These are phyloP conservation scores for Populus tomentosa DNA, from an alignment of 441 rosid species.

Conservation along the genomic window DNA sequence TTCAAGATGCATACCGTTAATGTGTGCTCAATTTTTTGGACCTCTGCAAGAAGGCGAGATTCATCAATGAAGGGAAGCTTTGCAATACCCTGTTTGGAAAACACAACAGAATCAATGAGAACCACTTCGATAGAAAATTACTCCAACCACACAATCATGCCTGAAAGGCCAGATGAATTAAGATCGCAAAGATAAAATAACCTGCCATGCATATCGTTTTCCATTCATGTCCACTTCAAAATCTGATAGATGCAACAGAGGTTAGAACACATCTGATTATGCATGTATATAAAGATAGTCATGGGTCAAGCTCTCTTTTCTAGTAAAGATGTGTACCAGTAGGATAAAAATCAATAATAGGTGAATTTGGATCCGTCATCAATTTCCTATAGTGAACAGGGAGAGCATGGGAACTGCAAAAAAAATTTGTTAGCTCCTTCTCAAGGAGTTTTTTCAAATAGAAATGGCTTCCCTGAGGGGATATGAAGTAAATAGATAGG, in stretches of 20 bases:
- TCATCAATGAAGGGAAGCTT: slow-evolving; percentile 93
- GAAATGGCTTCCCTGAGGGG: neutral
- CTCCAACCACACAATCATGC: neutral
- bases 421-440: slow-evolving; percentile 21
- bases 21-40: slow-evolving; percentile 54
- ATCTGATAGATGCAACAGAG: slow-evolving; percentile 41
- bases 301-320: neutral
- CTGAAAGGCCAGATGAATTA: slow-evolving; percentile 3
- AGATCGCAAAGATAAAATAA: slow-evolving; percentile 24
- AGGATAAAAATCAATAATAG: slow-evolving; percentile 88
- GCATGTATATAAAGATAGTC: slow-evolving; percentile 10
- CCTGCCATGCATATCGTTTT: slow-evolving; percentile 94
- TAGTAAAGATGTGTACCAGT: slow-evolving; percentile 43
- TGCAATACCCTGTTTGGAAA: slow-evolving; percentile 63
- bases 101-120: slow-evolving; percentile 15
- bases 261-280: slow-evolving; percentile 17
- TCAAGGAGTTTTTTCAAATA: neutral
- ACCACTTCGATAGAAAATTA: neutral
- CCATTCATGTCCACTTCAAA: slow-evolving; percentile 95
- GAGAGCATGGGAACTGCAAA: slow-evolving; percentile 90
- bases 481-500: slow-evolving; percentile 1
- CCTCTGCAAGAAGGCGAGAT: slow-evolving; percentile 78
- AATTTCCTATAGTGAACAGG: slow-evolving; percentile 68
- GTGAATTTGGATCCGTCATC: slow-evolving; percentile 89
- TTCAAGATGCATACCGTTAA: slow-evolving; percentile 53